These are phyloP conservation scores for Allantophomopsis lycopodina DNA, from an alignment of 2,329 filamentous ascomycete genomes.

Conservation along the genomic window DNA sequence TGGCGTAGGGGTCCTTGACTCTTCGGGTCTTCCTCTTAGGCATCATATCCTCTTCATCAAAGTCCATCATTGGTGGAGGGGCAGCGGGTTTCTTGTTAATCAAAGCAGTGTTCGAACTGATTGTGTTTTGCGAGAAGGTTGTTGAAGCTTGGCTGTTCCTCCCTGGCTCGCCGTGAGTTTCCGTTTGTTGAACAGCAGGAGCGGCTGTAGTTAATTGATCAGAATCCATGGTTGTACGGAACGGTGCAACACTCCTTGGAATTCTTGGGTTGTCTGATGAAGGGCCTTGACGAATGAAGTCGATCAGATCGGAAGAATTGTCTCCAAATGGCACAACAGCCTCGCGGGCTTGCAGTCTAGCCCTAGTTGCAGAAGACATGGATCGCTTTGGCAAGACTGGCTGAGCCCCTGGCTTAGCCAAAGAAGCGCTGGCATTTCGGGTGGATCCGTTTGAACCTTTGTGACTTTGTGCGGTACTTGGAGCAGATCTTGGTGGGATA, in stretches of 20 bases:
- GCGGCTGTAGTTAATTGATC: slow-evolving; percentile 49
- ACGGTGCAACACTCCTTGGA: slow-evolving; percentile 71
- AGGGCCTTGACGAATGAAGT: slow-evolving; percentile 86
- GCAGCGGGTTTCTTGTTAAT: slow-evolving; percentile 24
- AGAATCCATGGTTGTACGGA: slow-evolving; percentile 74
- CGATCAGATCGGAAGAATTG: slow-evolving; percentile 77
- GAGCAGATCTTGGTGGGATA: slow-evolving; percentile 13
- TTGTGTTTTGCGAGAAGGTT: slow-evolving; percentile 23
- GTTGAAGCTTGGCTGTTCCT: slow-evolving; percentile 31
- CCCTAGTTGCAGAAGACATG: slow-evolving; percentile 25
- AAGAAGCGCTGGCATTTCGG: slow-evolving; percentile 10
- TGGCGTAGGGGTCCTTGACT: slow-evolving; percentile 83
- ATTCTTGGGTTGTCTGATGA: slow-evolving; percentile 57
- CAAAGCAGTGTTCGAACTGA: slow-evolving; percentile 63
- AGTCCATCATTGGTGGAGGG: slow-evolving; percentile 18
- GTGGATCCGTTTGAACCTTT: slow-evolving; percentile 16
- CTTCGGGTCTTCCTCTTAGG: slow-evolving; percentile 64
- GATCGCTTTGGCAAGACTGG: slow-evolving; percentile 11
- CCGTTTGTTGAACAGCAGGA: slow-evolving; percentile 23
- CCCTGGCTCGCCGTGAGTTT: no score
- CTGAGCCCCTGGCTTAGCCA: slow-evolving; percentile 5
- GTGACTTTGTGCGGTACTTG: slow-evolving; percentile 13
- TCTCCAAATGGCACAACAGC: slow-evolving; percentile 46
- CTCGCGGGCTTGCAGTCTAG: slow-evolving; percentile 57
- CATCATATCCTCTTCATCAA: slow-evolving; percentile 27